phyloP scores from a whole-genome alignment of 2,329 filamentous ascomycete species.

The Talaromyces piceae region DNA sequence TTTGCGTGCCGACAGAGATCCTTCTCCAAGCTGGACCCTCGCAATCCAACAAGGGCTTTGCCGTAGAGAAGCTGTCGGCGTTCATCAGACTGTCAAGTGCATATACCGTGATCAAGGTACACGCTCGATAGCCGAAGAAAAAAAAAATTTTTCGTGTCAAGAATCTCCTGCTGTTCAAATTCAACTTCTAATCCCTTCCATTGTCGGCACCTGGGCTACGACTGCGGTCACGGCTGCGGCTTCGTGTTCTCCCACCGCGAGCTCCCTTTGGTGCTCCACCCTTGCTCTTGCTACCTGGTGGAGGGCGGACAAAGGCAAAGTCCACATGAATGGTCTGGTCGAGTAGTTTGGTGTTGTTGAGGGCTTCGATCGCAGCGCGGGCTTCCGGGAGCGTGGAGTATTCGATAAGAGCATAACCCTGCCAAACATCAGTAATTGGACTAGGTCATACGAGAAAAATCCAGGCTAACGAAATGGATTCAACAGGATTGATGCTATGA shows the following conservation, averaged over 20 bases:
- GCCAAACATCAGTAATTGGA: background rate
- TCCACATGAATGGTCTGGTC: constrained; percentile 60
- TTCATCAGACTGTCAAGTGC: background rate
- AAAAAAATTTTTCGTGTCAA: background rate
- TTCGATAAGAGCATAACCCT: constrained; percentile 62
- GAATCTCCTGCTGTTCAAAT: too few relatives aligned
- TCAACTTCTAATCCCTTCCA: constrained; percentile 20
- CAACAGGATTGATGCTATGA: too few relatives aligned
- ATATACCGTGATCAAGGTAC: too few relatives aligned
- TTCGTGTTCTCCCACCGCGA: constrained; percentile 33
- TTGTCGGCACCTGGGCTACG: constrained; percentile 33
- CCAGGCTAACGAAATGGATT: too few relatives aligned
- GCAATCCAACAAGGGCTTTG: background rate
- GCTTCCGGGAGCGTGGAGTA: constrained; percentile 58
- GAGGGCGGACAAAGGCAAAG: constrained; percentile 60
- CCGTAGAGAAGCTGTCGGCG: constrained; percentile 5
- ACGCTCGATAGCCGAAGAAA: too few relatives aligned
- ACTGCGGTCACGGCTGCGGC: constrained; percentile 39
- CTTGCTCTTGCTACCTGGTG: constrained; percentile 39
- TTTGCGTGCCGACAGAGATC: constrained; percentile 9
- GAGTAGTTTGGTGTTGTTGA: constrained; percentile 54
- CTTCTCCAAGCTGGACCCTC: background rate
- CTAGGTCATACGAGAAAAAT: too few relatives aligned
- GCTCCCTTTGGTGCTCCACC: constrained; percentile 35
- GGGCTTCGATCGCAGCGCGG: constrained; percentile 54